Evolutionary conservation across 2,329 filamentous ascomycete species (phyloP).

Genomic region (Ceratocystis huliohia): DNA sequence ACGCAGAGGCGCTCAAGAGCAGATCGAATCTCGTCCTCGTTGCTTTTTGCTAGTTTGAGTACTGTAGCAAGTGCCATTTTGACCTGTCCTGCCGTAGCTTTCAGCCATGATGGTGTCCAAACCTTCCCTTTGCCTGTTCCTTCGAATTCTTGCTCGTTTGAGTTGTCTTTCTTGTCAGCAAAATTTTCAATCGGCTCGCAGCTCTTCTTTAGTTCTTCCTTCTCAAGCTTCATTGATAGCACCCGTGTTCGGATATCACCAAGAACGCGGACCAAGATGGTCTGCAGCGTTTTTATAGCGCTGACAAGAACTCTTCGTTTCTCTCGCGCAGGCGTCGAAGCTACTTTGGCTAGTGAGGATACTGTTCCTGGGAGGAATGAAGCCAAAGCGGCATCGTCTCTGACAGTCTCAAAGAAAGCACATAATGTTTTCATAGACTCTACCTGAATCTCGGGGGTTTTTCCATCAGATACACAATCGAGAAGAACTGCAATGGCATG

Average conservation of each 20-base stretch:
- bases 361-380: slow-evolving; percentile 81
- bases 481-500: slow-evolving; percentile 72
- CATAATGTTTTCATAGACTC: slow-evolving; percentile 55
- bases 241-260: slow-evolving; percentile 44
- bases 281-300: slow-evolving; percentile 46
- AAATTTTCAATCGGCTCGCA: not conserved
- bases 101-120: slow-evolving; percentile 53
- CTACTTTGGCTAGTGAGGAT: slow-evolving; percentile 63
- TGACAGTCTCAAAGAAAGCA: slow-evolving; percentile 49
- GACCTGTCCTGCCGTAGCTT: slow-evolving; percentile 66
- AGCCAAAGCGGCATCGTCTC: slow-evolving; percentile 61
- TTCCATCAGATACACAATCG: slow-evolving; percentile 54
- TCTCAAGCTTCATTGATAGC: slow-evolving; percentile 30
- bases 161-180: not conserved
- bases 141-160: slow-evolving; percentile 3
- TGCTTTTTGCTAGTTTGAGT: slow-evolving; percentile 59
- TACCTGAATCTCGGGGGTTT: slow-evolving; percentile 55
- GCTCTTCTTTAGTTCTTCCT: slow-evolving; percentile 20
- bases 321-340: slow-evolving; percentile 52
- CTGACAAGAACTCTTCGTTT: slow-evolving; percentile 48
- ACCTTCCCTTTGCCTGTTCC: slow-evolving; percentile 30
- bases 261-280: slow-evolving; percentile 42
- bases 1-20: slow-evolving; percentile 61
- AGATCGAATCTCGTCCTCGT: slow-evolving; percentile 53
- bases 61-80: slow-evolving; percentile 70